Base-by-base conservation (phyloP, 768 basidiomycete species). In the Auriscalpium orientale region DNA sequence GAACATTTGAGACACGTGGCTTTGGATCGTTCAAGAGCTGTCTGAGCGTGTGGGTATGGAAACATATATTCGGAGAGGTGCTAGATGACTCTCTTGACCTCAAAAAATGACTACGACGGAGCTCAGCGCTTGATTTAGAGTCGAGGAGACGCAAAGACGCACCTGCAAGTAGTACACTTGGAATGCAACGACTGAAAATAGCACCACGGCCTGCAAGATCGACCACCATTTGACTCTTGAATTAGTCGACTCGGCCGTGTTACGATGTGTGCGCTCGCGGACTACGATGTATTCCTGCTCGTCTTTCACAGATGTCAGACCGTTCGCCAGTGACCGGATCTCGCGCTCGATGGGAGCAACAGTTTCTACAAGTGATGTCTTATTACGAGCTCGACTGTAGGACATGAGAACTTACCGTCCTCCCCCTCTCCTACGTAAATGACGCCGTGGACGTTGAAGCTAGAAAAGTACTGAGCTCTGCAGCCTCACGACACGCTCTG, bases 171-270 rank as follows among this genome's bases (percentile, higher is more conserved):
- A 98, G 72, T 94, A 97, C 56, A 99, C 82, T 72, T 99, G 97
- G 95, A 95, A 98, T 46, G 82, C 95, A 54, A 97, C 95, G 0
- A 97, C 88, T 3, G 83, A 77, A 66, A 98, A 89, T 55, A 98
- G 74, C 20, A 98, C 88, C 43, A 90, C 67, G 4, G 89, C 79
- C 70, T 99, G 97, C 8, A 93, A 68, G 58, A 99, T 85, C 2
- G 93, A 95, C 97, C 97, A 99, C 93, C 93, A 98, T 74, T 98
- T 98, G 53, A 99, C 95, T 40, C 97, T 84, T 40, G 88, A 81
- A 68, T 98, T 98, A 18, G 91, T 91, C 1, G 82, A 95, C 76
- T 90, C 91, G 9, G 91, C 87, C 51, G 97, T 99, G 69, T 98
- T 91, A 54, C 97, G 79, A 70, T 99, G 97, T 44, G 86, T 86